Evolutionary conservation across 345 rosid species (phyloP).

Genomic region (Triadica sebifera): DNA sequence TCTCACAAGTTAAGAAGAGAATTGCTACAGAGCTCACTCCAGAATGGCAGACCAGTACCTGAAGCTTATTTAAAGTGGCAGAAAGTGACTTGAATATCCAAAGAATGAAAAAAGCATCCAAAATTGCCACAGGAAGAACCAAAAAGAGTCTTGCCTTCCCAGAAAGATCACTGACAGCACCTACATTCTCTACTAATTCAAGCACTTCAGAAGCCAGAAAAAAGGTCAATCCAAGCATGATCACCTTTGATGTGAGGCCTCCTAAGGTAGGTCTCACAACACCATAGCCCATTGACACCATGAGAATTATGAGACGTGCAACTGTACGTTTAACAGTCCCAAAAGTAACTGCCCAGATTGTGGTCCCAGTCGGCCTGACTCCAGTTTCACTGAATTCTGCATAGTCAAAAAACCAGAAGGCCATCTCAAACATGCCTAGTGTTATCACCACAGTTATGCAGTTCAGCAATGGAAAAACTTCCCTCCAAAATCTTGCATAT

Average conservation of each 20-base stretch:
- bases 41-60: conserved; percentile 43
- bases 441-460: conserved; percentile 85
- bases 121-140: conserved; percentile 76
- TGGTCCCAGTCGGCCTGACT: conserved; percentile 78
- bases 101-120: conserved; percentile 93
- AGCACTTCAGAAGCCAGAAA: conserved; percentile 88
- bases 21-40: conserved; percentile 1
- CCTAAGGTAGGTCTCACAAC: conserved; percentile 97
- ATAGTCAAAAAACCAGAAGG: conserved; percentile 93
- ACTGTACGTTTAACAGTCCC: conserved; percentile 72
- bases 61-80: conserved; percentile 84
- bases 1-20: background rate
- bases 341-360: conserved; percentile 89
- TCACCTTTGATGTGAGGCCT: conserved; percentile 82
- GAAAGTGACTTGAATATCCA: conserved; percentile 97
- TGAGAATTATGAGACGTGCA: conserved; percentile 74
- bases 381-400: conserved; percentile 89
- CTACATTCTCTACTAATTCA: conserved; percentile 85
- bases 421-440: conserved; percentile 92
- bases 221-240: conserved; percentile 86
- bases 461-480: conserved; percentile 83
- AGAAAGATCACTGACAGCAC: conserved; percentile 85
- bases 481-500: conserved; percentile 90
- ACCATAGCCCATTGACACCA: conserved; percentile 95
- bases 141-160: conserved; percentile 85